Conservation (phyloP, 139 green algal species). For the Yamagishiella unicocca region DNA sequence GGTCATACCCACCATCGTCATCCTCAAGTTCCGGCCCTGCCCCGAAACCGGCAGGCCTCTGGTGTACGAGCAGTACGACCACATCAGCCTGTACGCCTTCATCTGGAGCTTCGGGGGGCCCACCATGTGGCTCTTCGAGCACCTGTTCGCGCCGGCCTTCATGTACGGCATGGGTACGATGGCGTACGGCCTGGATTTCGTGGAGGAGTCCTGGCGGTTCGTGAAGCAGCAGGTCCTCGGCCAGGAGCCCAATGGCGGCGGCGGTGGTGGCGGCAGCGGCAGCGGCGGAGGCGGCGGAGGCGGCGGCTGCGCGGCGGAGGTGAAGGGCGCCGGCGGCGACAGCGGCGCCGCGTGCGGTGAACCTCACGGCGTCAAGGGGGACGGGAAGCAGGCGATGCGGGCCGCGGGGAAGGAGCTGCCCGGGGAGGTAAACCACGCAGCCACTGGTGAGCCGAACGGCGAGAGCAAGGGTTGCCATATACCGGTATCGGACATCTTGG, state of each 20-base stretch:
- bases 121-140: background rate
- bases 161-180: slow-evolving; percentile 20
- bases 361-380: background rate
- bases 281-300: background rate
- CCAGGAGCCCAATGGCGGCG: background rate
- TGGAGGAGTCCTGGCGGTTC: slow-evolving; percentile 29
- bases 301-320: background rate
- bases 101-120: slow-evolving; percentile 17
- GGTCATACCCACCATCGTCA: slow-evolving; percentile 19
- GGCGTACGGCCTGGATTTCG: slow-evolving; percentile 14
- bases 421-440: slow-evolving; percentile 2
- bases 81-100: slow-evolving; percentile 39
- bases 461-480: too few species aligned
- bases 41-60: slow-evolving; percentile 26
- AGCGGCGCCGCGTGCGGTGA: background rate
- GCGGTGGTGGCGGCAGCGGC: background rate
- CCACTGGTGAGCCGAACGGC: slow-evolving; percentile 6
- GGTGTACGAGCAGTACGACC: slow-evolving; percentile 51
- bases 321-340: background rate
- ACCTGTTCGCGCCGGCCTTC: background rate
- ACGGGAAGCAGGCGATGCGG: background rate
- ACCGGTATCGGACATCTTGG: too few species aligned
- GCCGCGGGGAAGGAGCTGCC: slow-evolving; percentile 4
- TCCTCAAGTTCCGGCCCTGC: slow-evolving; percentile 32
- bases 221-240: slow-evolving; percentile 6